Conservation (phyloP, 73 alveolate genomes). For the Tetrahymena elliotti region DNA sequence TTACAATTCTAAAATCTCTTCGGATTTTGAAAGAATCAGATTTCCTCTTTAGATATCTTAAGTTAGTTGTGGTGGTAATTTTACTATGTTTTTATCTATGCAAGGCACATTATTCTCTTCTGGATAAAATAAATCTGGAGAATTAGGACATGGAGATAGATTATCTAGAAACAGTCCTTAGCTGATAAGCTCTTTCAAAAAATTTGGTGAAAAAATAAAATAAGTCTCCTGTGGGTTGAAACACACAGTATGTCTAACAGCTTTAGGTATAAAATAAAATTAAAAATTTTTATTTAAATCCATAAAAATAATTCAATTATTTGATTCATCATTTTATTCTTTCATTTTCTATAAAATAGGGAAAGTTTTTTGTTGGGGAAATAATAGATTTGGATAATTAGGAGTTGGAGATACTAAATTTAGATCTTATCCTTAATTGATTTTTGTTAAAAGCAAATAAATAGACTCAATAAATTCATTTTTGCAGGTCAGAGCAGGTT, state of each 20-base stretch:
- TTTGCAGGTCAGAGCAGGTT: background rate
- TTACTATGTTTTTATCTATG: background rate
- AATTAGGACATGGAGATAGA: background rate
- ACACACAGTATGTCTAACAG: background rate
- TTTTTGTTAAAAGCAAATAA: background rate
- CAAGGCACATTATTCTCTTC: background rate
- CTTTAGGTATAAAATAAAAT: background rate
- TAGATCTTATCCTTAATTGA: background rate
- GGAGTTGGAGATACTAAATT: background rate
- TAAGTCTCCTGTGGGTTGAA: background rate
- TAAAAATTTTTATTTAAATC: too few species aligned
- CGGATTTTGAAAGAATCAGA: background rate
- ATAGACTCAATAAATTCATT: background rate
- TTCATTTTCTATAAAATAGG: background rate
- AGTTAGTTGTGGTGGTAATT: background rate
- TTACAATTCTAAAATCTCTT: background rate
- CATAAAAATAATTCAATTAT: too few species aligned
- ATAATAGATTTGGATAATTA: background rate
- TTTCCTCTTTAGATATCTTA: background rate
- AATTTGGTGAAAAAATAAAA: background rate
- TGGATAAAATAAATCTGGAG: background rate
- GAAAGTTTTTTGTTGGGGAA: background rate
- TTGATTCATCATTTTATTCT: too few species aligned
- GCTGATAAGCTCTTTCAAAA: background rate
- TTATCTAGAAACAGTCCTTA: background rate